These are phyloP conservation scores for Skeletonema menzelii DNA, from an alignment of 108 stramenopile genomes.

Conservation along the genomic window DNA sequence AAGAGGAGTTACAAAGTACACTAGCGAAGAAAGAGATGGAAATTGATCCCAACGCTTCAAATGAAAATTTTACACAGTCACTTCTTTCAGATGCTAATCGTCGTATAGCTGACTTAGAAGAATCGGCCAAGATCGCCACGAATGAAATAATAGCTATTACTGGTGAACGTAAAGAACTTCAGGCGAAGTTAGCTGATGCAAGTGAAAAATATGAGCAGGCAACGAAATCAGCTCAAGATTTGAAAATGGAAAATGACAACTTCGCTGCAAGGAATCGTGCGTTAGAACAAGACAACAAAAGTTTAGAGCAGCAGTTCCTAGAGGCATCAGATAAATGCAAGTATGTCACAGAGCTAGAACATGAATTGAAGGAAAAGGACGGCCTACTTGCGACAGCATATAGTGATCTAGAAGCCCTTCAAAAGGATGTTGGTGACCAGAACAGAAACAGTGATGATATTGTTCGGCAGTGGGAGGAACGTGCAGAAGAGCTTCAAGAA, in stretches of 20 bases:
- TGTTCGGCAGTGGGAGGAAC: slow-evolving; percentile 36
- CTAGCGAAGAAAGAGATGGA: slow-evolving; percentile 20
- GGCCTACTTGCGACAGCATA: slow-evolving; percentile 12
- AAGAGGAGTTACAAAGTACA: slow-evolving; percentile 16
- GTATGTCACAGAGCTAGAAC: slow-evolving; percentile 5
- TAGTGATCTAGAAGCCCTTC: slow-evolving; percentile 16
- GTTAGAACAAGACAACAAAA: slow-evolving; percentile 41
- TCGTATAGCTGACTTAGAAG: slow-evolving; percentile 36
- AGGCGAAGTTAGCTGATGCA: slow-evolving; percentile 26
- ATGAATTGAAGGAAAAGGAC: slow-evolving; percentile 25
- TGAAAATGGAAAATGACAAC: slow-evolving; percentile 32
- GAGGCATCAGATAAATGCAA: slow-evolving; percentile 12
- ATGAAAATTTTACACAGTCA: not conserved
- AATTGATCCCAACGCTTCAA: slow-evolving; percentile 9
- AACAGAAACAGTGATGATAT: slow-evolving; percentile 15
- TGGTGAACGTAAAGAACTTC: slow-evolving; percentile 37
- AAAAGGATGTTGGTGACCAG: slow-evolving; percentile 21
- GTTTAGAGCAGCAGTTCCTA: slow-evolving; percentile 25
- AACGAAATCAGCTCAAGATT: slow-evolving; percentile 12
- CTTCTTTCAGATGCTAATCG: slow-evolving; percentile 20
- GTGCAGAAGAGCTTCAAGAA: slow-evolving; percentile 34
- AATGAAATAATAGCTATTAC: slow-evolving; percentile 42
- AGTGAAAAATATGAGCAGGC: slow-evolving; percentile 23
- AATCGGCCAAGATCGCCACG: not conserved
- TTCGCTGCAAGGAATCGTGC: slow-evolving; percentile 33